Percentiles rank a stretch among this genome's conserved stretches.
Conservation (phyloP, 1,284 basidiomycete genomes). For the Ceratobasidium papillatum region DNA sequence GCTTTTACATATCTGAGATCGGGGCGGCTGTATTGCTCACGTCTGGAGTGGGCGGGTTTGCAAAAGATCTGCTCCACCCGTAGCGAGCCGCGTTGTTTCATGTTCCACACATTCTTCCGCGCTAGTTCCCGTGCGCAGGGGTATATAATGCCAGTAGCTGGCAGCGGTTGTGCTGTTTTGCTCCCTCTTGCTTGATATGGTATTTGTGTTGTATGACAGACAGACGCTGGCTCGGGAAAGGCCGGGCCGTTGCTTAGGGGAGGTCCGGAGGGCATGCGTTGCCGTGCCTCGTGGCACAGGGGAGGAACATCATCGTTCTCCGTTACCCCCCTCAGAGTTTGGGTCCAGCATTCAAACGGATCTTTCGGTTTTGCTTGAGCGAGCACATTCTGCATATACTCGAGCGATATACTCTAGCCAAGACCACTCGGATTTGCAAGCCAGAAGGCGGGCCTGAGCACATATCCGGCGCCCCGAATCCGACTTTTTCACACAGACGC, state of each 20-base stretch:
- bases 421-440: neutral
- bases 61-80: slow-evolving; percentile 62
- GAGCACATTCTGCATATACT: slow-evolving; percentile 18
- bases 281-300: slow-evolving; percentile 36
- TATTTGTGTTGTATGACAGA: neutral
- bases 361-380: slow-evolving; percentile 14
- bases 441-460: neutral
- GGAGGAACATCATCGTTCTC: slow-evolving; percentile 15
- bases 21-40: slow-evolving; percentile 69
- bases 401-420: neutral
- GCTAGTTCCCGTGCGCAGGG: neutral
- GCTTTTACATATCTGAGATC: slow-evolving; percentile 70
- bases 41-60: slow-evolving; percentile 66
- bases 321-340: slow-evolving; percentile 33
- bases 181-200: neutral
- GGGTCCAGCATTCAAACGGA: slow-evolving; percentile 26
- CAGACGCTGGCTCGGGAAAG: neutral
- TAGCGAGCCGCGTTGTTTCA: slow-evolving; percentile 48
- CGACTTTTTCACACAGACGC: slow-evolving; percentile 28
- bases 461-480: neutral
- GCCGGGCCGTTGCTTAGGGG: slow-evolving; percentile 18
- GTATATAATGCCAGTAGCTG: neutral
- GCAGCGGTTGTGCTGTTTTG: neutral
- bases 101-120: too few species aligned
- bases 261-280: neutral